phyloP scores from a whole-genome alignment of 768 basidiomycete species.

The Hydnum rufescens region DNA sequence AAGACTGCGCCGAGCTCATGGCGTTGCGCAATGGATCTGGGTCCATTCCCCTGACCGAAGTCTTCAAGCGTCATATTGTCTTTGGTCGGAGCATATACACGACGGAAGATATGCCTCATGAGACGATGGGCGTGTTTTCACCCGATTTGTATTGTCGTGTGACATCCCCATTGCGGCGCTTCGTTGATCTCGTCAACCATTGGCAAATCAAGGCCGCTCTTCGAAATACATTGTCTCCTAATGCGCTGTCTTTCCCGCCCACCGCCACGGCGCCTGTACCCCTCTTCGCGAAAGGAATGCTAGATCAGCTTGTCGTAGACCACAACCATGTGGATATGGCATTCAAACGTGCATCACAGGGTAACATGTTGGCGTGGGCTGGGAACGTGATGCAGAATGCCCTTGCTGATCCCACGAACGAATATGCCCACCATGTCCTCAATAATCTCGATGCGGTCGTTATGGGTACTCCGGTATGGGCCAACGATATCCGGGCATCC shows the following conservation, averaged over 20 bases:
- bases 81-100: conserved; percentile 25
- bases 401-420: background rate
- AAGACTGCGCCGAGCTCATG: conserved; percentile 27
- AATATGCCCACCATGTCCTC: background rate
- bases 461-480: background rate
- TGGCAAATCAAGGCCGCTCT: conserved; percentile 66
- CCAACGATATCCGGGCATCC: background rate
- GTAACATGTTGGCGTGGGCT: background rate
- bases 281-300: background rate
- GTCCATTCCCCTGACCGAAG: conserved; percentile 21
- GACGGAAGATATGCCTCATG: conserved; percentile 30
- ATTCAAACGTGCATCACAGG: background rate
- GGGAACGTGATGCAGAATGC: background rate
- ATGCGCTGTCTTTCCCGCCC: background rate
- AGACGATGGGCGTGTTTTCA: conserved; percentile 42
- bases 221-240: background rate
- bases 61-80: conserved; percentile 19
- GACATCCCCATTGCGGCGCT: conserved; percentile 80
- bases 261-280: background rate
- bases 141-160: conserved; percentile 65
- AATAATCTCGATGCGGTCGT: background rate
- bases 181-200: conserved; percentile 59
- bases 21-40: conserved; percentile 28
- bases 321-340: background rate
- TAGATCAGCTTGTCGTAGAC: background rate